Percentiles rank a stretch among this genome's conserved stretches.
These are phyloP conservation scores for Agastache rugosa DNA, from an alignment of 257 asterid species.

Conservation along the genomic window DNA sequence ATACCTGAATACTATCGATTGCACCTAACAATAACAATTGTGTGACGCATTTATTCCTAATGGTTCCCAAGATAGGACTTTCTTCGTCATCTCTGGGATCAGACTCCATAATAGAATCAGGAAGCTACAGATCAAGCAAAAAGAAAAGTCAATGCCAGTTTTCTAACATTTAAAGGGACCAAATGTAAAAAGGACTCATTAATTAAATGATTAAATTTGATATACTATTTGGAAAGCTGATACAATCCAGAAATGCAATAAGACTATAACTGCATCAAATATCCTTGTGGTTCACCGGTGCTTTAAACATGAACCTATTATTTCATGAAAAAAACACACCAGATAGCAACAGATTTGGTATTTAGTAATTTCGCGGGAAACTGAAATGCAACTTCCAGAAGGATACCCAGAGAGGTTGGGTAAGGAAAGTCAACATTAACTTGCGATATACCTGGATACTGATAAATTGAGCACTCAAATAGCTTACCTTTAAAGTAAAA, in stretches of 20 bases:
- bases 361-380: neutral
- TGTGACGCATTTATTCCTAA: slow-evolving; percentile 95
- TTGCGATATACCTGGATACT: slow-evolving; percentile 7
- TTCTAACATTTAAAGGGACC: slow-evolving; percentile 28
- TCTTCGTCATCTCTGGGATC: slow-evolving; percentile 78
- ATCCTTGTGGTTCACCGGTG: neutral
- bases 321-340: neutral
- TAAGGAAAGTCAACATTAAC: slow-evolving; percentile 1
- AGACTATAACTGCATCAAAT: neutral
- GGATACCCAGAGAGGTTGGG: neutral
- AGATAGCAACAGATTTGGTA: slow-evolving; percentile 17
- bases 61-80: slow-evolving; percentile 70
- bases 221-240: slow-evolving; percentile 24
- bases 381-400: neutral
- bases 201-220: slow-evolving; percentile 12
- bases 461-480: neutral
- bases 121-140: slow-evolving; percentile 55
- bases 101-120: slow-evolving; percentile 55
- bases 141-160: slow-evolving; percentile 32
- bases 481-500: slow-evolving; percentile 13
- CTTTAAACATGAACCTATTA: slow-evolving; percentile 2
- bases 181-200: slow-evolving; percentile 19
- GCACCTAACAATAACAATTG: slow-evolving; percentile 92
- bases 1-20: slow-evolving; percentile 95
- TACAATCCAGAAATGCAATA: slow-evolving; percentile 15